Evolutionary conservation across 2,329 filamentous ascomycete genomes (phyloP), one percentile per base, ranked within the genome.

Genomic region (Monosporascus sp.): DNA sequence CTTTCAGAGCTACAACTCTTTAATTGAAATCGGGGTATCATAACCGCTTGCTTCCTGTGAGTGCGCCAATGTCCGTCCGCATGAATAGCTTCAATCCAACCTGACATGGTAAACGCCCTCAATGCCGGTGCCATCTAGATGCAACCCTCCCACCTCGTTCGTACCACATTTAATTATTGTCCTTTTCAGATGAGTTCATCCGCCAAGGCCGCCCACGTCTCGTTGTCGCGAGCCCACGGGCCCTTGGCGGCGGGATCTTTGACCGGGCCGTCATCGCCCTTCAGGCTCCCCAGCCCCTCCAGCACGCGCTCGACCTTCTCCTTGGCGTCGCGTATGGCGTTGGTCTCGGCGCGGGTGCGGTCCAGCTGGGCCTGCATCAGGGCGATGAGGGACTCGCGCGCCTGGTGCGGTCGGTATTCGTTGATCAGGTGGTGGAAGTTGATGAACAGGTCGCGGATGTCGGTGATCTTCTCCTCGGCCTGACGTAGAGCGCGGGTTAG

Each of bases 401-500:
- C 0, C 72, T 95, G 9, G 88, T 86, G 65, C 89, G 89, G 0
- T 88, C 74, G 85, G 48, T 68, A 78, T 70, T 96, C 87, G 70
- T 99, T 99, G 60, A 97, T 84, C 51, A 96, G 80, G 65, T 95
- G 90, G 71, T 97, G 91, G 65, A 95, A 88, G 69, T 97, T 97
- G 69, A 93, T 86, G 58, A 96, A 87, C 27, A 97, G 74, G 17
- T 87, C 91, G 63, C 88, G 81, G 35, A 99, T 72, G 68, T 97
- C 88, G 45, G 84, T 77, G 46, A 93, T 79, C 68, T 96, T 96
- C 43, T 84, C 79, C 26, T 81, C 76, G 50, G 85, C 87, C 67
- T 87, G 62, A 8, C 9, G 16, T 17, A 26, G 14, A 41, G 14
- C 14, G n/a, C 19, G 31, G 17, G 22, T 3, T 40, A 11, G 24